Percentiles rank a stretch among this genome's conserved stretches.
Conservation (phyloP, 1,284 basidiomycete species). For the Wolfiporia cocos region DNA sequence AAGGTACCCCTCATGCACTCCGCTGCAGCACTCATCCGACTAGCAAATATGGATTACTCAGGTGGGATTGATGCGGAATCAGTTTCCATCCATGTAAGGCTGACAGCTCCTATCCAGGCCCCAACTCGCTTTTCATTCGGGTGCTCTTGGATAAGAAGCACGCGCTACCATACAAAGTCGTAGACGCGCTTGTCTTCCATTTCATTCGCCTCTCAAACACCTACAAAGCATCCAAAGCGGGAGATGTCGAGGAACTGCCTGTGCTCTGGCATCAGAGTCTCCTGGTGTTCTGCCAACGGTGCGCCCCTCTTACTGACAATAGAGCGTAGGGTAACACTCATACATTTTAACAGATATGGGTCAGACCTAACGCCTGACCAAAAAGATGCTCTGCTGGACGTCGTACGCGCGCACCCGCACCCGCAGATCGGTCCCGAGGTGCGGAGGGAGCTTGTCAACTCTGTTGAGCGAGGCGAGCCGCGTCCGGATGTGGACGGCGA, state of each 20-base stretch:
- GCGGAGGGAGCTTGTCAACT: conserved; percentile 78
- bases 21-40: conserved; percentile 88
- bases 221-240: conserved; percentile 65
- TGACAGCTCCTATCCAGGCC: conserved; percentile 41
- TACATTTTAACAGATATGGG: conserved; percentile 67
- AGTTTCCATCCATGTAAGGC: not conserved
- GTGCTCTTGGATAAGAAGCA: conserved; percentile 98
- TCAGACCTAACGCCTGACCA: conserved; percentile 97
- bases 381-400: conserved; percentile 95
- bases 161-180: conserved; percentile 96
- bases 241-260: conserved; percentile 74
- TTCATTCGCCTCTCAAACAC: conserved; percentile 93
- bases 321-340: not conserved
- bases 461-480: conserved; percentile 67
- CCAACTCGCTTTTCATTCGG: conserved; percentile 96
- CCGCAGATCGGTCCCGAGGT: conserved; percentile 89
- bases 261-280: conserved; percentile 99
- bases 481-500: conserved; percentile 42
- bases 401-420: conserved; percentile 84
- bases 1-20: conserved; percentile 96
- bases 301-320: conserved; percentile 13
- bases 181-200: conserved; percentile 97
- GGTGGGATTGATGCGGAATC: conserved; percentile 39
- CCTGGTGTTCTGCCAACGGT: conserved; percentile 93
- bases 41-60: conserved; percentile 96